Percentiles rank a stretch among this genome's conserved stretches.
Evolutionary conservation across 2,329 filamentous ascomycete species (phyloP).

Genomic region (Fusarium tanahbumbuense): DNA sequence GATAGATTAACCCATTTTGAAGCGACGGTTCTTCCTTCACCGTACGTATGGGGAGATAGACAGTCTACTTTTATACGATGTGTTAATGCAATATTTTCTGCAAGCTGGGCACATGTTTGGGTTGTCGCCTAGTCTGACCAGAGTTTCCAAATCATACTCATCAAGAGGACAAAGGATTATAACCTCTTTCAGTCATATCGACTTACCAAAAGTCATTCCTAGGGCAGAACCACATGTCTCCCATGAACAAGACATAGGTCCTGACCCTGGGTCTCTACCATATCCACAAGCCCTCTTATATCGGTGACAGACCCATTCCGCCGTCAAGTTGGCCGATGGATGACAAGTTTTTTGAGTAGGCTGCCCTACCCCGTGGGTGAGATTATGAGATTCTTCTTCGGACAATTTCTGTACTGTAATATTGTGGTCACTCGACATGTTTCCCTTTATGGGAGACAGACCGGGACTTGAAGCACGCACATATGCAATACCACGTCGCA

Average conservation of each 20-base stretch:
- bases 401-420: background rate
- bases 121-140: background rate
- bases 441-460: background rate
- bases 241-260: background rate
- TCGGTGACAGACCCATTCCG: background rate
- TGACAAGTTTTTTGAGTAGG: constrained; percentile 1
- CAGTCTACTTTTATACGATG: background rate
- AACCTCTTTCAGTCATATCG: background rate
- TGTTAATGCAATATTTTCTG: background rate
- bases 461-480: background rate
- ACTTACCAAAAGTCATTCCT: background rate
- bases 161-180: background rate
- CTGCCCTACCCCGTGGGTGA: background rate
- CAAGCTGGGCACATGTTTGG: background rate
- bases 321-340: background rate
- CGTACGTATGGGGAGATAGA: background rate
- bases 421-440: constrained; percentile 15
- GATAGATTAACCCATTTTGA: background rate
- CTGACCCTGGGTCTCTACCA: background rate
- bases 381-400: background rate
- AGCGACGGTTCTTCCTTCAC: background rate
- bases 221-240: background rate
- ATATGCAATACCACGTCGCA: constrained; percentile 12
- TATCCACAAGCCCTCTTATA: background rate
- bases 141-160: no score